These are phyloP conservation scores for Dioszegia hungarica DNA, from an alignment of 768 basidiomycete species.

Conservation along the genomic window DNA sequence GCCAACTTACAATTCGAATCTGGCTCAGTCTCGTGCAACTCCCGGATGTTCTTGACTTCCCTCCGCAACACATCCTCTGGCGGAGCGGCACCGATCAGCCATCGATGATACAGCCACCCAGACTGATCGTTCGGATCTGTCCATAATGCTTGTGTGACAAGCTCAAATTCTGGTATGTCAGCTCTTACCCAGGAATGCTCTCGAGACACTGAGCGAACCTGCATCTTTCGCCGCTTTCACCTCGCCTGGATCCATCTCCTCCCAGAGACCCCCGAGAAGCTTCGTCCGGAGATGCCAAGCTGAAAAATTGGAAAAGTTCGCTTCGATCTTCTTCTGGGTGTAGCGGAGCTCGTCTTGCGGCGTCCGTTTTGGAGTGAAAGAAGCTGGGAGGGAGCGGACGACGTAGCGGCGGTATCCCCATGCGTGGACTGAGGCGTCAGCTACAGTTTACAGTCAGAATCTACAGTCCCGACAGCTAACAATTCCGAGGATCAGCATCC, in stretches of 20 bases:
- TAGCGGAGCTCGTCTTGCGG: constrained; percentile 73
- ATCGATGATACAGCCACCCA: constrained; percentile 98
- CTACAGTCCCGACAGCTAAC: constrained; percentile 54
- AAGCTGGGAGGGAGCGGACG: constrained; percentile 62
- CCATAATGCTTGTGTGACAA: constrained; percentile 89
- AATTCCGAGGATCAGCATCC: constrained; percentile 84
- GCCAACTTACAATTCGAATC: constrained; percentile 76
- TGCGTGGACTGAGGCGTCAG: constrained; percentile 66
- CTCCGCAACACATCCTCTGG: constrained; percentile 59
- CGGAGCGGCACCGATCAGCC: constrained; percentile 77
- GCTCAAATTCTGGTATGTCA: constrained; percentile 70
- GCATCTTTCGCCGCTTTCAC: constrained; percentile 60
- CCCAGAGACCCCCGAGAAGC: constrained; percentile 65
- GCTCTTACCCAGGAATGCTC: too few relatives aligned
- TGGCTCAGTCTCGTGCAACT: constrained; percentile 79
- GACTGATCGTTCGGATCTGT: constrained; percentile 95
- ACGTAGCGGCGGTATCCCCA: constrained; percentile 93
- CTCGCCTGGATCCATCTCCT: constrained; percentile 53
- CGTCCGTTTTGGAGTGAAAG: constrained; percentile 49
- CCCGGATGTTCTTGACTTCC: constrained; percentile 74
- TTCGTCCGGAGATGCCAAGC: constrained; percentile 98
- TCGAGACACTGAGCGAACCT: constrained; percentile 53
- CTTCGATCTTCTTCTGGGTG: constrained; percentile 82
- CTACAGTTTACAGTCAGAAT: neutral
- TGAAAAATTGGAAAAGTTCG: constrained; percentile 95